Evolutionary conservation across 2,329 filamentous ascomycete species (phyloP), one percentile per base, ranked within the genome.

Genomic region (Clonostachys rhizophaga): DNA sequence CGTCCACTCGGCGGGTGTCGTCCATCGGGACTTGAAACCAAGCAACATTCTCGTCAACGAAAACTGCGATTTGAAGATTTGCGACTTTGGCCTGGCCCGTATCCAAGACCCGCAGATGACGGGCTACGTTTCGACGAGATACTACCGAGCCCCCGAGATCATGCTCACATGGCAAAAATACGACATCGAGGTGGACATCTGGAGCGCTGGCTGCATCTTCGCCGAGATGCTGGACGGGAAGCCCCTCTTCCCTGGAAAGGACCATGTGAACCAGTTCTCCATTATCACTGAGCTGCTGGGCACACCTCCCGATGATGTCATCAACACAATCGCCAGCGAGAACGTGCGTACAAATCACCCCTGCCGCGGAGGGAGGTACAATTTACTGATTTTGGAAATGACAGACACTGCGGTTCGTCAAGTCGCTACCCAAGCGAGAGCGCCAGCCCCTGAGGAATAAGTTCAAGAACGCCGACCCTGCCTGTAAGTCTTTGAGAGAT

Each of bases 91-190:
- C 55, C 79, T 99, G 50, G 94, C 94, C 46, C 89, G 94, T 68
- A 96, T 99, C 60, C 94, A 99, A 68, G 94, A 99, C 64, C 94
- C 94, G 35, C 94, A 99, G 72, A 99, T 99, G 94, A 99, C 94
- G 40, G 94, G 94, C 58, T 99, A 99, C 65, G 94, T 99, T 51
- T 97, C 94, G 43, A 99, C 94, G 52, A 81, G 94, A 77, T 99
- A 99, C 78, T 99, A 99, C 79, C 86, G 94, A 62, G 94, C 94
- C 9, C 94, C 94, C 16, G 94, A 99, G 71, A 99, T 99, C 65
- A 99, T 99, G 94, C 90, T 99, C 65, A 97, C 94, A 54, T 99
- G 94, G 94, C 94, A 99, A 76, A 99, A 99, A 75, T 99, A 99
- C 71, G 94, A 99, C 58, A 86, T 97, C 43, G 94, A 97, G 73